Evolutionary conservation across 441 rosid genomes (phyloP), one percentile per base, ranked within the genome.

Genomic region (Erysimum cheiri): DNA sequence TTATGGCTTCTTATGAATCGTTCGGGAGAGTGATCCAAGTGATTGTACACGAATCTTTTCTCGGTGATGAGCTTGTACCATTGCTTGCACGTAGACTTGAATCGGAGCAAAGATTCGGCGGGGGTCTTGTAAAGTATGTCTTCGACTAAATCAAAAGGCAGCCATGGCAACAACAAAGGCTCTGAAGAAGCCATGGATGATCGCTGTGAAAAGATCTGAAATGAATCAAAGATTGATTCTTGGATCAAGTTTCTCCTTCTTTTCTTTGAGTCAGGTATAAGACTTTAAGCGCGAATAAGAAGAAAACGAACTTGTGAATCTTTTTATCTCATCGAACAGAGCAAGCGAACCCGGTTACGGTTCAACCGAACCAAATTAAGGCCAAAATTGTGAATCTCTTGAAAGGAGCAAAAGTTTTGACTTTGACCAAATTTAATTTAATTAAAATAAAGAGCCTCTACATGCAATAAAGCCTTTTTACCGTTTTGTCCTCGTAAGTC

Each of bases 401-500:
- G 13, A 37, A 37, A 37, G 40, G 40, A 37, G 40, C 4, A 41
- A 41, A 41, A 14, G 19, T 41, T 41, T 41, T 39, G 14, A 41
- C 7, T 5, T 5, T 41, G 22, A 44, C 4, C 15, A 44, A 12
- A 13, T 4, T 31, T 24, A 9, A 12, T n/a, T 12, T 28, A 14
- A n/a, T 53, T 53, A 15, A 55, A 32, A 15, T 17, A 19, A 19
- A 33, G 29, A 32, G 13, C 60, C 40, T 32, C 24, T 32, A 8
- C 3, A 15, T 14, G 10, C 60, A 64, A 35, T 36, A n/a, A 35
- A 48, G 0, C 22, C 0, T 13, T 47, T 40, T 57, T 17, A 57
- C 65, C 22, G 35, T 48, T 69, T 37, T 37, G 48, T 31, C 66
- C 73, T 59, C 67, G 9, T 11, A 4, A 55, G 26, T 43, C 39